Conservation (phyloP, 2,329 filamentous ascomycete genomes). For the Phialophora expanda region DNA sequence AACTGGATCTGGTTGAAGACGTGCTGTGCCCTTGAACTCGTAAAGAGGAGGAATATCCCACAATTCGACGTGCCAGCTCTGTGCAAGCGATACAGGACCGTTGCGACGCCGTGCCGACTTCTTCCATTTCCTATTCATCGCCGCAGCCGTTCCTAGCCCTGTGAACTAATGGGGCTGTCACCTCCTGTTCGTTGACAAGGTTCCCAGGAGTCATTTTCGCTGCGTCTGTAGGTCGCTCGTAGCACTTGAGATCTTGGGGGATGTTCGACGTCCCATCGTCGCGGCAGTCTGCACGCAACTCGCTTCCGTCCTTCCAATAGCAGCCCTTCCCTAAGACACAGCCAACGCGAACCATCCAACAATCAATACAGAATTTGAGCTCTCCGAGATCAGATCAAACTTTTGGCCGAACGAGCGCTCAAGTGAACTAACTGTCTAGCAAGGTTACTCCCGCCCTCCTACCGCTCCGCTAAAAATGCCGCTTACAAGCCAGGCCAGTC, state of each 20-base stretch:
- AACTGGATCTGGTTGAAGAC: background rate
- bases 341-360: background rate
- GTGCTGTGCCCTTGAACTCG: background rate
- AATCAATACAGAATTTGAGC: background rate
- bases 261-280: background rate
- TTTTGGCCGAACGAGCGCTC: background rate
- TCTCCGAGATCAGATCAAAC: background rate
- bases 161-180: background rate
- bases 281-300: background rate
- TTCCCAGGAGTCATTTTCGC: background rate
- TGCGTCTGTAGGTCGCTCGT: background rate
- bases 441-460: background rate
- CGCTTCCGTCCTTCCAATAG: background rate
- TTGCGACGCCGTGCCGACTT: background rate
- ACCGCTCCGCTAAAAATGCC: background rate
- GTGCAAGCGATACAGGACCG: background rate
- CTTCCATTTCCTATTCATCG: background rate
- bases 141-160: background rate
- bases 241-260: background rate
- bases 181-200: background rate
- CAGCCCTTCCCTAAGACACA: background rate
- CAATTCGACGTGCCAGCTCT: background rate
- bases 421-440: background rate
- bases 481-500: background rate
- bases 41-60: background rate